Conservation (phyloP, 139 green algal species). For the Picochlorum sp. region DNA sequence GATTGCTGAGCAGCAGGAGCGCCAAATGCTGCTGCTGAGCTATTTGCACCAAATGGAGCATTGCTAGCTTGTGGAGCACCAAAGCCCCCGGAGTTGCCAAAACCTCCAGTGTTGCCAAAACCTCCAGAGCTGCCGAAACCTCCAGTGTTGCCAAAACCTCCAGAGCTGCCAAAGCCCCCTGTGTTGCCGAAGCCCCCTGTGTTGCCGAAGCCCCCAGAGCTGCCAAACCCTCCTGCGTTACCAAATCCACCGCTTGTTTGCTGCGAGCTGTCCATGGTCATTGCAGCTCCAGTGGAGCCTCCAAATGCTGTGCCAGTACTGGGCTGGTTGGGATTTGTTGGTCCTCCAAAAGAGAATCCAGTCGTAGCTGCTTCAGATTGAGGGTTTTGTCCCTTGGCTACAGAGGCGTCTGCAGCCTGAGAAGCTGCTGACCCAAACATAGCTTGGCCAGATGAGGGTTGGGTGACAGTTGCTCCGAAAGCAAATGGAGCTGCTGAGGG, state of each 20-base stretch:
- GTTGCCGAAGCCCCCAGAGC: too few species aligned
- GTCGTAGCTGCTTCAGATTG: background rate
- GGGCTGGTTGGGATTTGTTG: background rate
- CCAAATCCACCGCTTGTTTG: too few species aligned
- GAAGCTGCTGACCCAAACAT: background rate
- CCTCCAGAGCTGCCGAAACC: slow-evolving; percentile 9
- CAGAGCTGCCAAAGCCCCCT: too few species aligned
- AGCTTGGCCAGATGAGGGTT: background rate
- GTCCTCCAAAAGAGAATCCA: background rate
- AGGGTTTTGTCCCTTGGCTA: background rate
- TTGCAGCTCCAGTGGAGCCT: background rate
- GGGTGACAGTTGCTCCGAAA: background rate
- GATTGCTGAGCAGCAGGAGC: slow-evolving; percentile 6
- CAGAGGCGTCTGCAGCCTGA: background rate
- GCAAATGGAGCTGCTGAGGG: background rate
- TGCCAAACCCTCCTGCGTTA: too few species aligned
- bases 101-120: slow-evolving; percentile 8
- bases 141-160: background rate
- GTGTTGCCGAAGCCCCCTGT: background rate
- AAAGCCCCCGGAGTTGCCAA: slow-evolving; percentile 7
- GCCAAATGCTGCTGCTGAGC: background rate
- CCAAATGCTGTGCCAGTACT: background rate
- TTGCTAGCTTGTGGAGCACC: background rate
- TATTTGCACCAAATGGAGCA: slow-evolving; percentile 4
- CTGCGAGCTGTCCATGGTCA: too few species aligned